Conservation (phyloP, 176 grass and related monocot species). For the Zoysia japonica region DNA sequence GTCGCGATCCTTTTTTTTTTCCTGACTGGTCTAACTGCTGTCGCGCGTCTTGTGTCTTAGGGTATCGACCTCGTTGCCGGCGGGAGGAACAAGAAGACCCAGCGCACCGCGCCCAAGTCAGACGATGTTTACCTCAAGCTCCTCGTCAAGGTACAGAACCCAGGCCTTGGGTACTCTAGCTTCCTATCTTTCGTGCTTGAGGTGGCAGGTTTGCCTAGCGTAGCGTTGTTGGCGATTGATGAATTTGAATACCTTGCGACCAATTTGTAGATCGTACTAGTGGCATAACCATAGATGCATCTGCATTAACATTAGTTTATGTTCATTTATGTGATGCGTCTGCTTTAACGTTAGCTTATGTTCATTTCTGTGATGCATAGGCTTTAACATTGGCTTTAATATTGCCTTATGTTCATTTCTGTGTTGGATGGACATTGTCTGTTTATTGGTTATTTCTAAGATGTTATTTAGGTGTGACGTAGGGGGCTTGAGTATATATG, state of each 20-base stretch:
- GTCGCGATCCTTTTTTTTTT: not conserved
- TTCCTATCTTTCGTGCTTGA: not conserved
- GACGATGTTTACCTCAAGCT: constrained; percentile 81
- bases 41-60: not conserved
- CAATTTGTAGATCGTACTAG: not conserved
- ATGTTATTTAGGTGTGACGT: not conserved
- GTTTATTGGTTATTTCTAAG: too few species aligned
- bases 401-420: constrained; percentile 3
- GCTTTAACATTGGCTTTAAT: too few species aligned
- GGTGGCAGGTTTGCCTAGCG: constrained; percentile 2
- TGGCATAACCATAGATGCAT: too few species aligned
- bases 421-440: not conserved
- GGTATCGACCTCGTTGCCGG: constrained; percentile 79
- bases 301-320: too few species aligned
- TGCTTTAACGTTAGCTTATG: too few species aligned
- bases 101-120: constrained; percentile 64
- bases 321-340: too few species aligned
- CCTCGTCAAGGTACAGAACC: constrained; percentile 57
- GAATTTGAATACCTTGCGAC: not conserved
- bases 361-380: too few species aligned
- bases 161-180: not conserved
- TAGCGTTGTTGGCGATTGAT: not conserved
- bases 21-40: not conserved
- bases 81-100: constrained; percentile 72
- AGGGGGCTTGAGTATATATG: too few species aligned